A percentile compares a stretch with the other conserved stretches of the same genome.
Evolutionary conservation across 108 stramenopile species (phyloP).

Genomic region (Poteriospumella lacustris): DNA sequence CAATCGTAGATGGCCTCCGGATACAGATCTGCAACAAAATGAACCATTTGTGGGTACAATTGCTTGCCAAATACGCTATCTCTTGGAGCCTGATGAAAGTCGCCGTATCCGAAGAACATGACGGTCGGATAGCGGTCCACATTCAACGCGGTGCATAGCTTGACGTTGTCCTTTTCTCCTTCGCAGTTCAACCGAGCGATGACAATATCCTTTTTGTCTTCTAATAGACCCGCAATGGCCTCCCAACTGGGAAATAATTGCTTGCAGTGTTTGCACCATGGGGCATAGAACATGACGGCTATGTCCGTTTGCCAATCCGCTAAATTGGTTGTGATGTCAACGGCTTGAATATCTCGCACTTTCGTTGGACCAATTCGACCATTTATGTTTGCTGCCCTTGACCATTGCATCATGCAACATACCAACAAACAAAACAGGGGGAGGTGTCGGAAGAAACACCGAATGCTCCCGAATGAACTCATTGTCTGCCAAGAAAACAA

Average conservation of each 20-base stretch:
- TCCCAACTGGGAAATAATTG: constrained; percentile 43
- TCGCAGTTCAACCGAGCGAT: not conserved
- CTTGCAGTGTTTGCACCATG: constrained; percentile 49
- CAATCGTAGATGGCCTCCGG: not conserved
- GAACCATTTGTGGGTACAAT: not conserved
- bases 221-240: constrained; percentile 36
- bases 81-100: not conserved
- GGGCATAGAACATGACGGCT: constrained; percentile 17
- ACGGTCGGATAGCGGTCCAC: not conserved
- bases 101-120: not conserved
- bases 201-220: constrained; percentile 14
- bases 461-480: too few species aligned
- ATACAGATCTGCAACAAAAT: constrained; percentile 10
- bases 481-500: too few species aligned
- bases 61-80: not conserved
- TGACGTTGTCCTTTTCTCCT: not conserved
- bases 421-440: too few species aligned
- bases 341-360: too few species aligned
- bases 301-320: not conserved
- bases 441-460: too few species aligned
- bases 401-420: too few species aligned
- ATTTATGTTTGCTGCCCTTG: too few species aligned
- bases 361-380: too few species aligned
- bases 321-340: not conserved
- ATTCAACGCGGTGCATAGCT: not conserved